Evolutionary conservation across 768 basidiomycete genomes (phyloP).

Genomic region (Boletus pseudopeckii): DNA sequence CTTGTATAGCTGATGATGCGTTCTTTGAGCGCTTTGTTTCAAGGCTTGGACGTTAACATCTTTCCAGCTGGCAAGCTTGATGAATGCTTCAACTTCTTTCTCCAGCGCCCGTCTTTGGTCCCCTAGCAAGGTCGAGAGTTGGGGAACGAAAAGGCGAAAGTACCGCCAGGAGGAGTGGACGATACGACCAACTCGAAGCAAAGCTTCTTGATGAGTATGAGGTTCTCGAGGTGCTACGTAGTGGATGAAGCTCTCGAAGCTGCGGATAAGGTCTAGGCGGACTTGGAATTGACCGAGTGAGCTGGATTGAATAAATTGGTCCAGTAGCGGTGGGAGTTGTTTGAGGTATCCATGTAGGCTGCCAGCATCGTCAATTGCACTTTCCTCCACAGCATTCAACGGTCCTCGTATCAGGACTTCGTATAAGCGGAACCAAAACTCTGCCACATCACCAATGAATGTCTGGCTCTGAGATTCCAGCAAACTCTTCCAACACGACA

Average conservation of each 20-base stretch:
- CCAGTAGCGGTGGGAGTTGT: constrained; percentile 70
- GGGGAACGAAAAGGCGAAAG: constrained; percentile 57
- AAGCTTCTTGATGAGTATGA: constrained; percentile 25
- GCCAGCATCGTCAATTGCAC: constrained; percentile 28
- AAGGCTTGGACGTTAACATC: constrained; percentile 94
- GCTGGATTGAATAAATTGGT: constrained; percentile 69
- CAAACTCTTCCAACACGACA: constrained; percentile 81
- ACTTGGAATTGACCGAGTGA: constrained; percentile 81
- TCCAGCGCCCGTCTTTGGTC: constrained; percentile 63
- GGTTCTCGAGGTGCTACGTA: constrained; percentile 35
- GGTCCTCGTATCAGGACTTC: constrained; percentile 69
- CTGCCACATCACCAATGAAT: constrained; percentile 45
- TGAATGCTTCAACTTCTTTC: constrained; percentile 76
- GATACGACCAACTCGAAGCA: constrained; percentile 54
- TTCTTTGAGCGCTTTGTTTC: constrained; percentile 84
- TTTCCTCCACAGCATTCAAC: constrained; percentile 44
- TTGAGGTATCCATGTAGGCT: constrained; percentile 52
- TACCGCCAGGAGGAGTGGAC: constrained; percentile 58
- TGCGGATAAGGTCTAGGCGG: constrained; percentile 63
- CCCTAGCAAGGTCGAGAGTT: constrained; percentile 46
- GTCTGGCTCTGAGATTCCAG: constrained; percentile 63
- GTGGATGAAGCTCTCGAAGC: constrained; percentile 56
- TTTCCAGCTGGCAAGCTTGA: constrained; percentile 98
- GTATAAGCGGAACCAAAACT: constrained; percentile 93
- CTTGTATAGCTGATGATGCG: constrained; percentile 90